Base-by-base conservation (phyloP, 768 basidiomycete species). In the Nidularia pulvinata region DNA sequence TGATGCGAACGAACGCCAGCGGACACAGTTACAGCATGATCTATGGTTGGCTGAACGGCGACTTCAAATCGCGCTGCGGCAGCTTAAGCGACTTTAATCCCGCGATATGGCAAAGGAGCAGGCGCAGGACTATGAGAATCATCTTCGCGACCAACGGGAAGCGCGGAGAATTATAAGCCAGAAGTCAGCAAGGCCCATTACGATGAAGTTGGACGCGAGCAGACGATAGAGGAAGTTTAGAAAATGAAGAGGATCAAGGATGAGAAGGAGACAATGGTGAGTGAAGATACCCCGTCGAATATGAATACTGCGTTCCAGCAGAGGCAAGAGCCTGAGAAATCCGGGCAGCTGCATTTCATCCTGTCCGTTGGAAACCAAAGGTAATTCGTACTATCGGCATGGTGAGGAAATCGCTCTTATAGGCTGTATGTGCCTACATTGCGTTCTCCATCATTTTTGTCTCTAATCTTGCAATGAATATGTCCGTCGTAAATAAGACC, bases 211-310 rank as follows among this genome's bases (percentile, higher is more conserved):
- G 97, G 97, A 46, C 81, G 97, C 37, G 66, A 80, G 54, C 73
- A 95, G 67, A 92, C 91, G 22, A 87, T 88, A n/a, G 98, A 98
- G 77, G 97, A 99, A 74, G 95, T 96, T 6, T 98, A 95, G 95
- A 98, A 98, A 74, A 93, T 98, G 59, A 95, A 95, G 82, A 95
- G 91, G 77, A 98, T 98, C 58, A 91, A 87, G n/a, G 95, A 98
- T 62, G 97, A 99, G 76, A 85, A 93, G 66, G 84, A 85, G 55
- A 89, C 94, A 7, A 98, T 98, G 95, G 85, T 81, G 14, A 93
- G 93, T 61, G 93, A 93, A 1, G 97, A 99, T 72, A 98, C 96
- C 1, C 95, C 96, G 2, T 74, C 95, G 51, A 95, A 92, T 64
- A 97, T 98, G 91, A 95, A 88, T 59, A 84, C 79, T 56, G 95